Evolutionary conservation across 306 rosid genomes (phyloP), one percentile per base, ranked within the genome.

Genomic region (Fagus crenata): DNA sequence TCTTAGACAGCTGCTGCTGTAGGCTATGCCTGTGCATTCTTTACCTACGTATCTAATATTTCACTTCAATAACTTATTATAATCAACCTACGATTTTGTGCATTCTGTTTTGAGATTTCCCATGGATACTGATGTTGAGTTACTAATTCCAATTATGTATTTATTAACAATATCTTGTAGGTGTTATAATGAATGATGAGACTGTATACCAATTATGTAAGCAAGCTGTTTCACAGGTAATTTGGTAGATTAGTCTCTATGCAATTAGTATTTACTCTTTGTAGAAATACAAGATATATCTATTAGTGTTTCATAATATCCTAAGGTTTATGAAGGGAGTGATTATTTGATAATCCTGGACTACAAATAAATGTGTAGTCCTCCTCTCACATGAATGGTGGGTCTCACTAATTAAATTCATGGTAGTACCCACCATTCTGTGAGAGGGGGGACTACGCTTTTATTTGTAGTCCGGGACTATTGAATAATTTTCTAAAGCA

Each of bases 221-320:
- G 78, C 99, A 95, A 82, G 98, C 99, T 73, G 92, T 92, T 77
- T 75, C 97, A 84, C 99, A 95, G 98, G 99, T 95, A 91, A 92
- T 77, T 78, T 80, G 28, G 17, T 36, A 31, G 70, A 77, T 72
- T 42, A 31, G 72, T 31, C 46, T 46, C 67, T 53, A 40, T 77
- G 59, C 58, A 77, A 55, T 41, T 73, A 13, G 11, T 6, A 56
- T 80, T 74, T 75, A 56, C 43, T n/a, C 15, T 55, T 75, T 71
- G 71, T 31, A 70, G 33, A 40, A 36, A 39, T 71, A 55, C 54
- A 58, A 54, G 60, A 63, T 11, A 18, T 61, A 40, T 68, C 11
- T 4, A 41, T 49, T 60, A 15, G 53, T 2, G 6, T 73, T 74
- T 28, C 40, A 72, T 33, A 78, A 43, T 67, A 36, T 40, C 33